Percentiles rank a stretch among this genome's conserved stretches.
Conservation (phyloP, 2,329 filamentous ascomycete genomes). For the Colletotrichum kahawae region DNA sequence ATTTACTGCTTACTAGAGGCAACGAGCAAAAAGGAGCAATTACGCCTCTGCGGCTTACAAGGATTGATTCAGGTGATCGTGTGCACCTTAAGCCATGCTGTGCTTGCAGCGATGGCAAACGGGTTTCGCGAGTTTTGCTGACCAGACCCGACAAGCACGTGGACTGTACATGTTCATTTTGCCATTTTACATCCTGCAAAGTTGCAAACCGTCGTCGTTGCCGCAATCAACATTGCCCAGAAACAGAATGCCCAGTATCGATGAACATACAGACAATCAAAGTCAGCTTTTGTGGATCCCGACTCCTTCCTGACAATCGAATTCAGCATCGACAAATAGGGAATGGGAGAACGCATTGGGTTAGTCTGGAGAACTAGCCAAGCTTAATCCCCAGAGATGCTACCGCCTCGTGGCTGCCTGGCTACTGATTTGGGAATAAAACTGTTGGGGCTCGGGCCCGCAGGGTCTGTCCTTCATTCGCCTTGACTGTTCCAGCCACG, state of each 20-base stretch:
- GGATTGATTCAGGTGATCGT: not conserved
- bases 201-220: not conserved
- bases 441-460: not conserved
- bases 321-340: not conserved
- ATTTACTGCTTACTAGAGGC: not conserved
- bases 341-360: not conserved
- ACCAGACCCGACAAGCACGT: not conserved
- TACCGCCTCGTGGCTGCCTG: not conserved
- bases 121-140: not conserved
- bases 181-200: rapidly evolving
- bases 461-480: rapidly evolving
- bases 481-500: not conserved
- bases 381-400: not conserved
- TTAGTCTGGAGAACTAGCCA: not conserved
- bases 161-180: not conserved
- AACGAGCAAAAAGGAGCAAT: not conserved
- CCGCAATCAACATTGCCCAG: rapidly evolving
- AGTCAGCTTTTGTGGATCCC: no score
- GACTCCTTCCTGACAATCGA: not conserved
- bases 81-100: not conserved
- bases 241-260: not conserved
- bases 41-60: not conserved
- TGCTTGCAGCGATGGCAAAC: not conserved
- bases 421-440: not conserved
- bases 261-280: not conserved